Base-by-base conservation (phyloP, 352 stramenopile species). In the Thraustochytrium sp. region DNA sequence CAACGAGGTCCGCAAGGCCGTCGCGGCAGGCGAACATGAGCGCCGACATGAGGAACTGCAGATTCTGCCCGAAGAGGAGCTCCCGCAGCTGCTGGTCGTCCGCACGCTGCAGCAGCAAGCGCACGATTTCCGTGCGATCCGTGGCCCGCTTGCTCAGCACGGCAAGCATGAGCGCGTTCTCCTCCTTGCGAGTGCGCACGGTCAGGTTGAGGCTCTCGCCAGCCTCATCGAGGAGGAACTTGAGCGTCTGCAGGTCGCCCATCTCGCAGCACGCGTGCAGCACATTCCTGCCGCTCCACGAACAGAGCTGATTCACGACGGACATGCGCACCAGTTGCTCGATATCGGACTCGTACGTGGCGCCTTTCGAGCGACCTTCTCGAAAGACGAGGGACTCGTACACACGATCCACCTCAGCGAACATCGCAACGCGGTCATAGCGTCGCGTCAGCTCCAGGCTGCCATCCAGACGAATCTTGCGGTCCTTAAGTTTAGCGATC, bases 201-300 rank as follows among this genome's bases (percentile, higher is more conserved):
- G 34, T 42, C 16, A 65, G 31, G 55, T 76, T 54, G 26, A 82
- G 53, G 2, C 26, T 11, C 37, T 65, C 55, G n/a, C 74, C 53
- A 26, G 53, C 74, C 8, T 31, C 13, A 9, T 42, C 13, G 36
- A 82, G 21, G 0, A 82, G 29, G 11, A 48, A 51, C 21, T 54
- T 31, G 18, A 82, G 34, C 8, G 40, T 54, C 29, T 9, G 26
- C 1, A 82, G 5, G 42, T 73, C 51, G 11, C 49, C 74, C 23
- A 40, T 82, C 36, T 82, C 74, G 42, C 74, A 73, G 74, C 53
- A 82, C 4, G 74, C 74, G 42, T 82, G 74, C n/a, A 82, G 55
- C 37, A 55, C 34, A n/a, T 55, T 82, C 38, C 23, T 26, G n/a
- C 34, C 49, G 34, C 74, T 82, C 74, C 74, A 82, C 16, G 74